Conservation (phyloP, 768 basidiomycete genomes). For the Calvatia gigantea region DNA sequence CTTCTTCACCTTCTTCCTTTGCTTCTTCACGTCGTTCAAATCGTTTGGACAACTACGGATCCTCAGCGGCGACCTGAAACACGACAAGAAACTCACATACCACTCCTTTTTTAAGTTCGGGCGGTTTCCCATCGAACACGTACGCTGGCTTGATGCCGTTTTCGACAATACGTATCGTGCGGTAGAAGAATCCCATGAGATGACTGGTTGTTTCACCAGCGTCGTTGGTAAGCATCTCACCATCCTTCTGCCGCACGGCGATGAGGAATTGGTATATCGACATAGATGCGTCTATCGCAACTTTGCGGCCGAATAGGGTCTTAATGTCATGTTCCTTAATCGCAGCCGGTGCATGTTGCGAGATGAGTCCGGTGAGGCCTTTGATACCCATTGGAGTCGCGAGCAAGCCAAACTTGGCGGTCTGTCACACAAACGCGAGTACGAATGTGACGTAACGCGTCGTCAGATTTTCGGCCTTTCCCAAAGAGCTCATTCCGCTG, state of each 20-base stretch:
- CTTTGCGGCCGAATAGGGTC: slow-evolving; percentile 96
- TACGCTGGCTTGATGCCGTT: slow-evolving; percentile 98
- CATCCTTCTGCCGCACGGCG: slow-evolving; percentile 94
- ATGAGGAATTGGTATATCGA: slow-evolving; percentile 98
- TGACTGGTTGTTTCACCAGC: slow-evolving; percentile 97
- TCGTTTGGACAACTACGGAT: slow-evolving; percentile 86
- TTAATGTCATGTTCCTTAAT: slow-evolving; percentile 95
- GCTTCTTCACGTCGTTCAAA: slow-evolving; percentile 89
- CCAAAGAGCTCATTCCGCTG: no score
- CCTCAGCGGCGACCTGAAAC: slow-evolving; percentile 4
- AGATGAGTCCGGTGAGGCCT: slow-evolving; percentile 86
- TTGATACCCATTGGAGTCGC: slow-evolving; percentile 82
- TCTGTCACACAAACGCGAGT: background rate
- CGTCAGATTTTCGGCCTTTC: no score
- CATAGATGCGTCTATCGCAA: slow-evolving; percentile 98
- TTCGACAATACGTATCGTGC: slow-evolving; percentile 96
- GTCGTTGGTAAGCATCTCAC: slow-evolving; percentile 96
- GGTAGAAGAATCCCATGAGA: slow-evolving; percentile 98
- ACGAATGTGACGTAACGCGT: slow-evolving; percentile 6
- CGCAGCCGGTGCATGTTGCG: slow-evolving; percentile 83
- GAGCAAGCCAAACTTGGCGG: background rate
- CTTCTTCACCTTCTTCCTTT: slow-evolving; percentile 92
- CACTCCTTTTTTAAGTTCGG: slow-evolving; percentile 94
- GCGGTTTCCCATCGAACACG: slow-evolving; percentile 98
- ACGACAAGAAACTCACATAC: slow-evolving; percentile 47